A percentile compares a stretch with the other conserved stretches of the same genome.
These are phyloP conservation scores for Grosmannia huntii DNA, from an alignment of 2,329 filamentous ascomycete genomes.

Conservation along the genomic window DNA sequence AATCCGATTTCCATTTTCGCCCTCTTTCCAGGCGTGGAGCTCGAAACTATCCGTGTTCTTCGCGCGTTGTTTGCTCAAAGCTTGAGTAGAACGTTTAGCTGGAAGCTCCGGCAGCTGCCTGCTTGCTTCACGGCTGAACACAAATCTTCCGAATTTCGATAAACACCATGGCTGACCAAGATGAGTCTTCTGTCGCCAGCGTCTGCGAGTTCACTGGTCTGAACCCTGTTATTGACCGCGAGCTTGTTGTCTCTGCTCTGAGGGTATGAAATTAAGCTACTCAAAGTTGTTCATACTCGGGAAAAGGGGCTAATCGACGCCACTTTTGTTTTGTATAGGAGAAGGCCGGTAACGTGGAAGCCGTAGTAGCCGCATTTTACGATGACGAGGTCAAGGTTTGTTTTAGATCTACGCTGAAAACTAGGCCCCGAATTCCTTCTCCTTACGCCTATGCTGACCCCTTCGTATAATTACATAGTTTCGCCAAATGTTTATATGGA, in stretches of 20 bases:
- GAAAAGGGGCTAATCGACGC: not conserved
- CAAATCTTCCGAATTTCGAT: not conserved
- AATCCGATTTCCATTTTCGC: not conserved
- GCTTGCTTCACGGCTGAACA: not conserved
- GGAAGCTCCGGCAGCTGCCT: not conserved
- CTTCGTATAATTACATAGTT: constrained; percentile 22
- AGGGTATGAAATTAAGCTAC: constrained; percentile 15
- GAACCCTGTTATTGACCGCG: constrained; percentile 22
- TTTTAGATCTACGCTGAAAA: constrained; percentile 5
- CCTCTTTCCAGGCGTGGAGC: not conserved
- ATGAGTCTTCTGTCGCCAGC: constrained; percentile 21
- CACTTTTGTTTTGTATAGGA: constrained; percentile 15
- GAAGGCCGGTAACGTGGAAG: constrained; percentile 32
- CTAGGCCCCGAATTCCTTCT: not conserved
- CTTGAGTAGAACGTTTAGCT: not conserved
- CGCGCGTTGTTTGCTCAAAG: not conserved
- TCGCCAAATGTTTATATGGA: constrained; percentile 38
- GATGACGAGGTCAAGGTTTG: constrained; percentile 33
- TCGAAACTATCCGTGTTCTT: not conserved
- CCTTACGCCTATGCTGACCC: not conserved
- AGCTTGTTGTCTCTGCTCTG: constrained; percentile 27
- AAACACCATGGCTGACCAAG: constrained; percentile 19
- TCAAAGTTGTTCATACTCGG: too few relatives aligned
- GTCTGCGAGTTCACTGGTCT: constrained; percentile 31
- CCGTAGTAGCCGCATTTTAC: constrained; percentile 39